Conservation (phyloP, 2,329 filamentous ascomycete species). For the Zarea fungicola region DNA sequence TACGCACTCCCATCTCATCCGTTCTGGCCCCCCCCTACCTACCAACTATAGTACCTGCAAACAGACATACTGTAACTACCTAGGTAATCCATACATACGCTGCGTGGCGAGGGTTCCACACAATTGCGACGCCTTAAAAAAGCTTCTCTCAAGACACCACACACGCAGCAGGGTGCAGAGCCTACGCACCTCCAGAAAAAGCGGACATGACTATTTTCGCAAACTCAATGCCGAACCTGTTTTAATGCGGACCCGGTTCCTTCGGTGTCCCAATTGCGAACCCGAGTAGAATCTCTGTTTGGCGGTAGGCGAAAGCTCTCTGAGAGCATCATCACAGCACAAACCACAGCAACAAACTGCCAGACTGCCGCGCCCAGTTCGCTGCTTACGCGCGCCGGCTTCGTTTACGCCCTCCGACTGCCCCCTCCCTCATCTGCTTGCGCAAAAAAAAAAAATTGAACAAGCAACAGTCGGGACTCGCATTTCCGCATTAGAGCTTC, state of each 20-base stretch:
- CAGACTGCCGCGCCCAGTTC: too few relatives aligned
- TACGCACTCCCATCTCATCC: too few relatives aligned
- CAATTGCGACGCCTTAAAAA: constrained; percentile 5
- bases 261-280: constrained; percentile 9
- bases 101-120: constrained; percentile 6
- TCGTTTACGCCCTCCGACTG: too few relatives aligned
- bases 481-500: neutral
- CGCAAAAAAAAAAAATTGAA: too few relatives aligned
- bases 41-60: neutral
- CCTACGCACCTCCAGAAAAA: too few relatives aligned
- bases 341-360: neutral
- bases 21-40: too few relatives aligned
- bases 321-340: neutral
- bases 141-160: neutral
- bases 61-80: too few relatives aligned
- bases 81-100: too few relatives aligned
- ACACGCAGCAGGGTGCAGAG: neutral
- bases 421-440: too few relatives aligned
- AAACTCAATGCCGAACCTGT: constrained; percentile 3
- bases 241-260: constrained; percentile 9
- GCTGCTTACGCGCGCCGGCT: too few relatives aligned
- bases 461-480: neutral
- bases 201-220: constrained; percentile 4
- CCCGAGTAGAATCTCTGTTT: constrained; percentile 3
- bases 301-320: neutral